phyloP scores from a whole-genome alignment of 768 basidiomycete genomes.

The Mrakia hoshinonis region DNA sequence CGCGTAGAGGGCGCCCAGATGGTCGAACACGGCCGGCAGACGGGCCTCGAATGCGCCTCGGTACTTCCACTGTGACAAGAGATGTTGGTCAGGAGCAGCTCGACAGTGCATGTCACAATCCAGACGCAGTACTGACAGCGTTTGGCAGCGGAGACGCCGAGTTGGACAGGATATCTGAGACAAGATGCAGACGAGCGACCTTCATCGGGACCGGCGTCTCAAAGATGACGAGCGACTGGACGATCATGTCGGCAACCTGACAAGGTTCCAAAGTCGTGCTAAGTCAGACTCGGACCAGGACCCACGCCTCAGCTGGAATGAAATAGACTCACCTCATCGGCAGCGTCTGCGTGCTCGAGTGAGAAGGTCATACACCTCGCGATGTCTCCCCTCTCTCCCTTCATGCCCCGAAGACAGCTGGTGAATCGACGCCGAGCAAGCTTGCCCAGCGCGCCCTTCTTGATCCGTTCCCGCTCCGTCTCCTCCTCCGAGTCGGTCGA shows the following conservation, averaged over 20 bases:
- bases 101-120: too few relatives aligned
- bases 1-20: slow-evolving; percentile 84
- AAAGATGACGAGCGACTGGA: slow-evolving; percentile 77
- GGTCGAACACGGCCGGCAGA: slow-evolving; percentile 90
- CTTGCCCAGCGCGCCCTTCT: slow-evolving; percentile 68
- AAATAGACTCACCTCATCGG: slow-evolving; percentile 59
- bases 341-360: slow-evolving; percentile 90
- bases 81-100: slow-evolving; percentile 48
- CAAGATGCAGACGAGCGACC: slow-evolving; percentile 84
- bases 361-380: slow-evolving; percentile 97
- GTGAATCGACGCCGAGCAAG: slow-evolving; percentile 78
- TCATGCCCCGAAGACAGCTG: slow-evolving; percentile 76
- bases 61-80: slow-evolving; percentile 62
- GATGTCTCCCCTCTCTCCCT: slow-evolving; percentile 78
- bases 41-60: slow-evolving; percentile 86
- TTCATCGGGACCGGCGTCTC: slow-evolving; percentile 96
- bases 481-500: slow-evolving; percentile 93
- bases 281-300: neutral
- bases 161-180: slow-evolving; percentile 96
- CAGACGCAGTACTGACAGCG: neutral
- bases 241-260: slow-evolving; percentile 85
- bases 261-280: too few relatives aligned
- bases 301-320: neutral
- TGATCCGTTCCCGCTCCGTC: slow-evolving; percentile 70
- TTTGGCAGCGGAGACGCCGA: slow-evolving; percentile 44